A percentile compares a stretch with the other conserved stretches of the same genome.
Conservation (phyloP, 257 asterid species). For the Nemophila menziesii region DNA sequence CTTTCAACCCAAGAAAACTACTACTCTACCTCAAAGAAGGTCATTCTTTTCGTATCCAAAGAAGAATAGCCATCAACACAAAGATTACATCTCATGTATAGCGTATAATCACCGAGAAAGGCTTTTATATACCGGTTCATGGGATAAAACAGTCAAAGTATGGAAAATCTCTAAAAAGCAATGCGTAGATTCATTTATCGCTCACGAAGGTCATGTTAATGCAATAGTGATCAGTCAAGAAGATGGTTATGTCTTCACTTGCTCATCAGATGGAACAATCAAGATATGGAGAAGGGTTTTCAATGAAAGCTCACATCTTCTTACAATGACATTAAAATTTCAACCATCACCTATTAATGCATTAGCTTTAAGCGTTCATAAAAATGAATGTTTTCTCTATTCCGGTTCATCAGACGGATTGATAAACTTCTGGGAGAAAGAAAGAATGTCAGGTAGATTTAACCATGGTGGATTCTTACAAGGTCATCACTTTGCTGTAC, state of each 20-base stretch:
- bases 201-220: conserved; percentile 49
- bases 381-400: conserved; percentile 30
- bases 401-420: conserved; percentile 70
- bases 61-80: conserved; percentile 23
- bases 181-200: conserved; percentile 47
- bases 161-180: conserved; percentile 38
- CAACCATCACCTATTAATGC: conserved; percentile 64
- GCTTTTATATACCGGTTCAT: conserved; percentile 56
- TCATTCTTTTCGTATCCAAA: conserved; percentile 26
- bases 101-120: conserved; percentile 39
- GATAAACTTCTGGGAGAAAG: conserved; percentile 65
- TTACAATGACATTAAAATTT: conserved; percentile 51
- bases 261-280: conserved; percentile 56
- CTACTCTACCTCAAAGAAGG: conserved; percentile 32
- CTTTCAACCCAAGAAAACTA: conserved; percentile 27
- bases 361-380: conserved; percentile 23
- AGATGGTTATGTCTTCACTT: conserved; percentile 57
- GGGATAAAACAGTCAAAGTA: conserved; percentile 53
- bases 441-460: conserved; percentile 44
- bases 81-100: conserved; percentile 34
- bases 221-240: conserved; percentile 42
- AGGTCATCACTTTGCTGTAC: conserved; percentile 58
- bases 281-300: conserved; percentile 59
- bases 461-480: conserved; percentile 56
- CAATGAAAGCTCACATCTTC: conserved; percentile 39